Evolutionary conservation across 1,284 basidiomycete species (phyloP).

Genomic region (Apiotrichum sp.): DNA sequence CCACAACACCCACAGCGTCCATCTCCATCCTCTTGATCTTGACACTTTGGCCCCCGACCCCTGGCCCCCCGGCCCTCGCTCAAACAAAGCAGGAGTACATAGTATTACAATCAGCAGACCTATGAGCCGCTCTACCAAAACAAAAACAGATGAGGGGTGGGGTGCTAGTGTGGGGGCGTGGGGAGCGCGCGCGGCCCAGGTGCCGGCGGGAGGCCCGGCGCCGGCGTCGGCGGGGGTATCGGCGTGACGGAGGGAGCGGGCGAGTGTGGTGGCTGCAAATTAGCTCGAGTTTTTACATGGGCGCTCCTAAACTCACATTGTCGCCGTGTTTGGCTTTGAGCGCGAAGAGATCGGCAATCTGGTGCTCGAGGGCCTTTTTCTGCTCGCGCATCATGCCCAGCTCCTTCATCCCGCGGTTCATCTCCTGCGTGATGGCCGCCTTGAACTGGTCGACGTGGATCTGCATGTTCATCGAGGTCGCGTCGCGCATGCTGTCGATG

Average conservation of each 20-base stretch:
- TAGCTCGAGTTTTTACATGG: background rate
- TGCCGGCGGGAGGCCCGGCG: background rate
- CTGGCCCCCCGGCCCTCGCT: no score
- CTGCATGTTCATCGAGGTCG: constrained; percentile 75
- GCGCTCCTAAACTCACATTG: no score
- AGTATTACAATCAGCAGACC: no score
- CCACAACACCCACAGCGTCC: no score
- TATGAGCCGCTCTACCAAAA: no score
- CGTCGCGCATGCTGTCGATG: constrained; percentile 84
- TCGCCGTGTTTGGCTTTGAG: constrained; percentile 36
- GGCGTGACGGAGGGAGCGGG: constrained; percentile 13
- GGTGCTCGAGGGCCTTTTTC: constrained; percentile 62
- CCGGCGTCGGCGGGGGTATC: constrained; percentile 14
- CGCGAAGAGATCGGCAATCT: constrained; percentile 45
- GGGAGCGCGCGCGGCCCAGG: no score
- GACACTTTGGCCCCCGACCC: no score
- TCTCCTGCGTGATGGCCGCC: constrained; percentile 39
- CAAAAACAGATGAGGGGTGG: no score
- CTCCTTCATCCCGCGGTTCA: constrained; percentile 62
- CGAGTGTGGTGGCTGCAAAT: background rate
- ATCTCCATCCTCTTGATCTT: no score
- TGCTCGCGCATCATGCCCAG: constrained; percentile 66
- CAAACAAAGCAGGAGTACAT: no score
- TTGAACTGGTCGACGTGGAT: constrained; percentile 66
- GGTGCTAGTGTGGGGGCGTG: no score